Evolutionary conservation across 2,329 filamentous ascomycete species (phyloP).

Genomic region (Penicillium corylophilum): DNA sequence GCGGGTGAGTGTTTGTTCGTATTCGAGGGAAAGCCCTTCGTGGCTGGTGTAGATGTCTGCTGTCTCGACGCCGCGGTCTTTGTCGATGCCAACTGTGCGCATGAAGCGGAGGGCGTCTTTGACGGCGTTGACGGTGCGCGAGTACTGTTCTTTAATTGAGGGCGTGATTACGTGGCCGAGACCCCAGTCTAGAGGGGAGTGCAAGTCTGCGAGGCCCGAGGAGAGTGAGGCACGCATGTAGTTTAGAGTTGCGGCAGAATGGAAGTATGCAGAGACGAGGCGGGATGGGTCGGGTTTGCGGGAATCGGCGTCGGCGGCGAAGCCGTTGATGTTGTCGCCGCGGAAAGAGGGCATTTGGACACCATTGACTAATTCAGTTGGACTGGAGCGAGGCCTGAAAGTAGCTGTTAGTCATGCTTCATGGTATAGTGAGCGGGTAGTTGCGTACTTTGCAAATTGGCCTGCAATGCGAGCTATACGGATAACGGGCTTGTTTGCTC

Average conservation of each 20-base stretch:
- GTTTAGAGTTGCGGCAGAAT: conserved; percentile 92
- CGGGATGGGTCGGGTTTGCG: conserved; percentile 78
- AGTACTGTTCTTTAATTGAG: conserved; percentile 80
- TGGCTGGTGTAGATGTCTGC: conserved; percentile 96
- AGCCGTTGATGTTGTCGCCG: conserved; percentile 94
- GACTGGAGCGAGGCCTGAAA: conserved; percentile 71
- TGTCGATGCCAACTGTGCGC: conserved; percentile 86
- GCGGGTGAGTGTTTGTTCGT: conserved; percentile 85
- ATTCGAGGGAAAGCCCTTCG: conserved; percentile 89
- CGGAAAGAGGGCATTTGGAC: conserved; percentile 84
- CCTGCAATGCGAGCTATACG: conserved; percentile 95
- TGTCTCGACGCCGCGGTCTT: conserved; percentile 78
- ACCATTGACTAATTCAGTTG: conserved; percentile 78
- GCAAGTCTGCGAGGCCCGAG: conserved; percentile 88
- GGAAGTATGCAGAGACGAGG: conserved; percentile 88
- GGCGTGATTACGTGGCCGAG: conserved; percentile 87
- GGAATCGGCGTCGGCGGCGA: conserved; percentile 62
- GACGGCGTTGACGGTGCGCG: conserved; percentile 78
- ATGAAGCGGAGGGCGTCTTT: conserved; percentile 92
- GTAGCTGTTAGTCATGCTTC: background rate
- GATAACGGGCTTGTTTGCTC: conserved; percentile 74
- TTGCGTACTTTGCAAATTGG: conserved; percentile 78
- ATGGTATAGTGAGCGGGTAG: background rate
- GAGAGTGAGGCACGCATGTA: conserved; percentile 81
- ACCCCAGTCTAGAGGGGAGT: conserved; percentile 91